Percentiles rank a stretch among this genome's conserved stretches.
Evolutionary conservation across 164 flowering plant genomes (phyloP).

Genomic region (Vitis amurensis): DNA sequence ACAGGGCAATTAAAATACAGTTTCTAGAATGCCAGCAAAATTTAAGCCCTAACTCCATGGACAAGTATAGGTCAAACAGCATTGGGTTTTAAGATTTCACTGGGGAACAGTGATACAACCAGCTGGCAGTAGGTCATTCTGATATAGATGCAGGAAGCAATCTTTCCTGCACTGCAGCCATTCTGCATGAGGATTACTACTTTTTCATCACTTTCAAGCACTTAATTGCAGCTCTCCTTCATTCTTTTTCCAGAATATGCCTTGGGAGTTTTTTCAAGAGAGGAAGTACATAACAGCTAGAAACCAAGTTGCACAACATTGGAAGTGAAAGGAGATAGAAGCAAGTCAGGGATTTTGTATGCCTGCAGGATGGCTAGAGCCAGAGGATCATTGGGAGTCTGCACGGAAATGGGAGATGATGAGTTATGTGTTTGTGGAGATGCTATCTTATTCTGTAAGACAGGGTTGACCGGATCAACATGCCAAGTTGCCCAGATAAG

Average conservation of each 20-base stretch:
- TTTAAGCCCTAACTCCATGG: background rate
- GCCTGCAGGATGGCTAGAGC: too few relatives aligned
- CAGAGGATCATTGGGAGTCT: background rate
- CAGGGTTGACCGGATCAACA: too few relatives aligned
- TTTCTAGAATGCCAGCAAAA: too few relatives aligned
- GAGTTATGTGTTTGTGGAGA: too few relatives aligned
- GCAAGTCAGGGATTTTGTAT: background rate
- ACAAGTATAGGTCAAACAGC: background rate
- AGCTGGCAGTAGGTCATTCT: too few relatives aligned
- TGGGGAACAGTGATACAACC: too few relatives aligned
- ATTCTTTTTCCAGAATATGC: background rate
- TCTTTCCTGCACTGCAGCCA: background rate
- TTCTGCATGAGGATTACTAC: conserved; percentile 5
- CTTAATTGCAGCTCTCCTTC: conserved; percentile 27
- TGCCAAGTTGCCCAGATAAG: too few relatives aligned
- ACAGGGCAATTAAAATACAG: too few relatives aligned
- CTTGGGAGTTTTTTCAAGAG: conserved; percentile 5
- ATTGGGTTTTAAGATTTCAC: background rate
- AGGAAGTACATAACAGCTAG: background rate
- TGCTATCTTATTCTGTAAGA: too few relatives aligned
- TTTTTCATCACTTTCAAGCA: conserved; percentile 20
- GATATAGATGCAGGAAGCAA: too few relatives aligned
- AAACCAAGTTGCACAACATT: conserved; percentile 10
- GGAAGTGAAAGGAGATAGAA: conserved; percentile 23
- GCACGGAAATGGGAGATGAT: background rate